Evolutionary conservation across 2,329 filamentous ascomycete species (phyloP).

Genomic region (Cercospora sojina): DNA sequence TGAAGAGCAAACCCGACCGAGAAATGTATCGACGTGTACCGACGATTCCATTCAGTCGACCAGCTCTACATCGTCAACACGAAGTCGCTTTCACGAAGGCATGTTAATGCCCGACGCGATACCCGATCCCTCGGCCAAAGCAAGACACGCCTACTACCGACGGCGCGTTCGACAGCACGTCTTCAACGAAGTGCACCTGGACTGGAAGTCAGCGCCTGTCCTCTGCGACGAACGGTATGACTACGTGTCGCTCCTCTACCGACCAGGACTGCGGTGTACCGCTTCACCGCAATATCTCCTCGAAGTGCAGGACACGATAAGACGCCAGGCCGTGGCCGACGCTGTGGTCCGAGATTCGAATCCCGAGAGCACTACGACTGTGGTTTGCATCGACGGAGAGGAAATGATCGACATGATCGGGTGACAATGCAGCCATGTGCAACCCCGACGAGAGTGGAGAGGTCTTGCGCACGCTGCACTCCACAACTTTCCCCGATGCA

Average conservation of each 20-base stretch:
- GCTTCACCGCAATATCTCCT: conserved; percentile 22
- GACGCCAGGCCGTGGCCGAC: not conserved
- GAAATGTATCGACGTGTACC: conserved; percentile 8
- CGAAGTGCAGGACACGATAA: conserved; percentile 19
- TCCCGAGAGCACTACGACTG: not conserved
- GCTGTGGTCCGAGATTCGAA: not conserved
- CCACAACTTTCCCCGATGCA: not conserved
- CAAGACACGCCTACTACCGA: conserved; percentile 13
- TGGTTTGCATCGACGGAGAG: conserved; percentile 23
- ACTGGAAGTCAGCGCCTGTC: conserved; percentile 29
- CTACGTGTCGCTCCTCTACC: conserved; percentile 17
- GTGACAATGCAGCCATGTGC: conserved; percentile 15
- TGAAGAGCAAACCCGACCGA: conserved; percentile 1
- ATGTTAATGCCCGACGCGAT: conserved; percentile 16
- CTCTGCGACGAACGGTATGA: conserved; percentile 24
- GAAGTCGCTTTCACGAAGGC: not conserved
- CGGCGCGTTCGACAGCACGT: conserved; percentile 22
- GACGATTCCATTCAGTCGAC: conserved; percentile 11
- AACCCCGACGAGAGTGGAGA: not conserved
- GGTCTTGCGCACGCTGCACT: conserved; percentile 1
- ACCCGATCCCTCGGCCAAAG: conserved; percentile 11
- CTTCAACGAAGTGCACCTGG: conserved; percentile 21
- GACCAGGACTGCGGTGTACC: conserved; percentile 23
- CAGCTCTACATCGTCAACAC: conserved; percentile 8
- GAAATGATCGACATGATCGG: conserved; percentile 31